Percentiles rank a stretch among this genome's conserved stretches.
phyloP scores from a whole-genome alignment of 83 land plant species.

The Picea abies region DNA sequence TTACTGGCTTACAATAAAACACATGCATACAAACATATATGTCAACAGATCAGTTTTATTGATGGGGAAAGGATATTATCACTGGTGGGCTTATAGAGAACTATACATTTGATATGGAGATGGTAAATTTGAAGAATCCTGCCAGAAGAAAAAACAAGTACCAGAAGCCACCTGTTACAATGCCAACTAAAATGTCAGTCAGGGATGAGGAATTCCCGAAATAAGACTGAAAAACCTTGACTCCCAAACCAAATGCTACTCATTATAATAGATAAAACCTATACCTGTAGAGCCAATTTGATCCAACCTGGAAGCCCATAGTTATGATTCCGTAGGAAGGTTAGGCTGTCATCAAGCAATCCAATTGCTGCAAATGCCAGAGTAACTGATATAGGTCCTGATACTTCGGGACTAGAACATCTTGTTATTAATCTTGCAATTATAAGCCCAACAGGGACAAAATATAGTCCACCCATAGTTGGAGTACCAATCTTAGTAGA shows the following conservation, averaged over 20 bases:
- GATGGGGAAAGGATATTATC: neutral
- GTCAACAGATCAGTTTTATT: neutral
- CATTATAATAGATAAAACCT: neutral
- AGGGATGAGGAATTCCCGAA: neutral
- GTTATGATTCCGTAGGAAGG: conserved; percentile 51
- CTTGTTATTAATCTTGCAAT: conserved; percentile 53
- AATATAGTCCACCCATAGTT: conserved; percentile 94
- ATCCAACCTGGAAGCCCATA: conserved; percentile 69
- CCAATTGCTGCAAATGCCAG: conserved; percentile 80
- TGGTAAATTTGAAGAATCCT: conserved; percentile 59
- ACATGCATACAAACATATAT: neutral
- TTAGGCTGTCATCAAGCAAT: conserved; percentile 70
- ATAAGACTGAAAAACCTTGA: neutral
- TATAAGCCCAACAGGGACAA: conserved; percentile 74
- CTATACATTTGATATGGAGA: conserved; percentile 74
- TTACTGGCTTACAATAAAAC: neutral
- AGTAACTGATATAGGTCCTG: conserved; percentile 62
- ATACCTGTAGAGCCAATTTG: conserved; percentile 77
- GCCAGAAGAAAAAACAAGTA: conserved; percentile 79
- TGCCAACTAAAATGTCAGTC: conserved; percentile 5
- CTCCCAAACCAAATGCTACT: neutral
- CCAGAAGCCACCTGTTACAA: conserved; percentile 70
- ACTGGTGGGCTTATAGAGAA: conserved; percentile 41
- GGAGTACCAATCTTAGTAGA: conserved; percentile 72
- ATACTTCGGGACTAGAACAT: conserved; percentile 52